These are phyloP conservation scores for Triadica sebifera DNA, from an alignment of 345 rosid genomes.

Conservation along the genomic window DNA sequence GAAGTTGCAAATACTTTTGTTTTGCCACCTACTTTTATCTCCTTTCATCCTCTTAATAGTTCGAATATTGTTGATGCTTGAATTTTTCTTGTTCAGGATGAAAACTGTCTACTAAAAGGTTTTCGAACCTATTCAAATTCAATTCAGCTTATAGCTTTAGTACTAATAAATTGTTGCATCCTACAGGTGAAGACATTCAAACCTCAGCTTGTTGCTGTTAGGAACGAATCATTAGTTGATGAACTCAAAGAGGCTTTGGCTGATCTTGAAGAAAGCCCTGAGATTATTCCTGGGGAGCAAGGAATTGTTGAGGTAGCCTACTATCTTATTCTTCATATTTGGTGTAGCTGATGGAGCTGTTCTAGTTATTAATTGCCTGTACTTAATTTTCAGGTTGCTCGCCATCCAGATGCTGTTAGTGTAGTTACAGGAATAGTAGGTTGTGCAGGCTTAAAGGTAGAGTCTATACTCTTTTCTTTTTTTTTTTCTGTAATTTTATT, in stretches of 20 bases:
- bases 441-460: conserved; percentile 92
- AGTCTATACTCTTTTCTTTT: not conserved
- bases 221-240: conserved; percentile 61
- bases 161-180: conserved; percentile 11
- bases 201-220: conserved; percentile 81
- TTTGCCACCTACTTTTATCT: too few species aligned
- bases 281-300: conserved; percentile 90
- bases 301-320: conserved; percentile 72
- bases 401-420: conserved; percentile 84
- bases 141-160: not conserved
- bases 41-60: too few species aligned
- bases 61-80: too few species aligned
- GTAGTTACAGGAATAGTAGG: conserved; percentile 98
- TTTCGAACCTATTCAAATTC: not conserved
- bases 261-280: conserved; percentile 71
- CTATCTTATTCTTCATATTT: conserved; percentile 16
- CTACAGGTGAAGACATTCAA: conserved; percentile 79
- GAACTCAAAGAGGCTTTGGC: conserved; percentile 89
- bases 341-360: conserved; percentile 7
- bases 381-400: conserved; percentile 65
- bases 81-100: not conserved
- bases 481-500: not conserved
- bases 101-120: not conserved
- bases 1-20: too few species aligned
- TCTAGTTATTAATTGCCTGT: conserved; percentile 16